These are phyloP conservation scores for Paulownia fortunei DNA, from an alignment of 257 asterid species.

Conservation along the genomic window DNA sequence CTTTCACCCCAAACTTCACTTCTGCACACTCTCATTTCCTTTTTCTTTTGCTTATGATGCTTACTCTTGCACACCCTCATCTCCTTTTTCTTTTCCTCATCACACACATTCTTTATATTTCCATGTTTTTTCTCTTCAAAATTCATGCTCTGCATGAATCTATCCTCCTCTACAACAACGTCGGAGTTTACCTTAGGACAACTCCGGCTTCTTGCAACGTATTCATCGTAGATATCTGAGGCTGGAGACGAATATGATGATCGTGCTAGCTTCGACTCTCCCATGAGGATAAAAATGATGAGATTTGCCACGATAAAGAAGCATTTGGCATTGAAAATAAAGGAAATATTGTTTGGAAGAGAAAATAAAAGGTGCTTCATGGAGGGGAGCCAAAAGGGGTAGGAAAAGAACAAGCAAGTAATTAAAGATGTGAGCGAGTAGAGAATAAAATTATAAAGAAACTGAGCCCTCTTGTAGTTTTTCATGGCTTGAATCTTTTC, in stretches of 20 bases:
- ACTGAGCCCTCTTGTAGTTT: constrained; percentile 45
- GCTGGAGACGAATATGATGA: constrained; percentile 28
- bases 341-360: constrained; percentile 1
- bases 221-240: constrained; percentile 47
- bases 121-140: constrained; percentile 11
- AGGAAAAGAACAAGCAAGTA: constrained; percentile 50
- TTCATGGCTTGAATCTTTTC: constrained; percentile 50
- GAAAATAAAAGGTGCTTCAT: constrained; percentile 9
- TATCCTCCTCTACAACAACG: not conserved
- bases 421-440: constrained; percentile 59
- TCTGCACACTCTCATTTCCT: constrained; percentile 38
- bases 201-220: constrained; percentile 43
- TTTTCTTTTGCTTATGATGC: constrained; percentile 19
- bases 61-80: constrained; percentile 25
- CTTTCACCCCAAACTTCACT: constrained; percentile 43
- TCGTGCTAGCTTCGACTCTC: constrained; percentile 37
- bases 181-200: not conserved
- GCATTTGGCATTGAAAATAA: constrained; percentile 38
- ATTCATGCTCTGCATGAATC: not conserved
- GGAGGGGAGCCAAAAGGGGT: constrained; percentile 46
- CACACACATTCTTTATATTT: not conserved
- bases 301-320: constrained; percentile 48
- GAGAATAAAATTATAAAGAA: constrained; percentile 49
- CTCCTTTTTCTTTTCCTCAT: constrained; percentile 16
- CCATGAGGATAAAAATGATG: constrained; percentile 42